Evolutionary conservation across 2,329 filamentous ascomycete species (phyloP), one percentile per base, ranked within the genome.

Genomic region (Thyridium curvatum): DNA sequence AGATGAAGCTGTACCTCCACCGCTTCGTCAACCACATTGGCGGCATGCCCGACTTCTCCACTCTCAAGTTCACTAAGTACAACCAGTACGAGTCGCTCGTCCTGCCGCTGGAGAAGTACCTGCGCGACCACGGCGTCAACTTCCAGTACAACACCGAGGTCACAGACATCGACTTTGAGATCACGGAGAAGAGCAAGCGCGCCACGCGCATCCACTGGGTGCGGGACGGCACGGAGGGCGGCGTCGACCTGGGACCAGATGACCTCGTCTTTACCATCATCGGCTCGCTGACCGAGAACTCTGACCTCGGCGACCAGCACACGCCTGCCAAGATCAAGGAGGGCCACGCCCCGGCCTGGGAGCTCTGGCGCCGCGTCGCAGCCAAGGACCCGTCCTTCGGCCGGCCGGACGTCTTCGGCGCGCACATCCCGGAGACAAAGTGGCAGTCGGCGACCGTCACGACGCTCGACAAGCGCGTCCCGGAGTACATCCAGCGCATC

Each of bases 381-480:
- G 56, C 55, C 10, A 60, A 61, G 40, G 46, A 55, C 39, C 39
- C 53, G 9, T 51, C 52, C 1, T 60, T 66, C 41, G 61, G 63
- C 18, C 58, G 60, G 34, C 60, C 65, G 0, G 57, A 62, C 26
- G 64, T 61, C 34, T 69, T 69, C 46, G 60, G 58, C 41, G 56
- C 51, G 2, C 53, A 61, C 17, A 46, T 58, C 16, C 34, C 47
- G 2, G 55, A 65, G 34, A 61, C 59, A 8, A 58, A 56, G 15
- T 56, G 64, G 51, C 58, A 61, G 40, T 62, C 59, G 0, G 66
- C 67, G 21, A 66, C 65, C 4, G 52, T 65, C 18, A 55, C 51
- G 10, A 69, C 64, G 1, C 48, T 64, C 5, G 93, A 57, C 28
- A 44, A 48, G 12, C 34, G 39, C 14, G 48, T 50, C 30, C 48